These are phyloP conservation scores for Neurospora hispaniola DNA, from an alignment of 495 filamentous ascomycete species.

Conservation along the genomic window DNA sequence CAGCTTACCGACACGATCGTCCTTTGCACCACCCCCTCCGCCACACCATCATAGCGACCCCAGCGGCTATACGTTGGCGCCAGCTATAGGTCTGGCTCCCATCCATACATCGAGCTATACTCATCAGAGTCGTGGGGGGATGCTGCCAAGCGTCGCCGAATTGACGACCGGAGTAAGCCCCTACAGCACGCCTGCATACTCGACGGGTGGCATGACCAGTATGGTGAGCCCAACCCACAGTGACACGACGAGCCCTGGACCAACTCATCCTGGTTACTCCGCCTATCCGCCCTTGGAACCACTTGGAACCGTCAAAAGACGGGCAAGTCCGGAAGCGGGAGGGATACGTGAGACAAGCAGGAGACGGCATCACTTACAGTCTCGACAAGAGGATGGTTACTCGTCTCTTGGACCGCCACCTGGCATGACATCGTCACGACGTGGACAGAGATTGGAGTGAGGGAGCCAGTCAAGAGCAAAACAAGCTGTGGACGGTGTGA, in stretches of 20 bases:
- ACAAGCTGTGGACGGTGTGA: background rate
- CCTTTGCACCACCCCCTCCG: constrained; percentile 15
- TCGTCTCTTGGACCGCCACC: constrained; percentile 3
- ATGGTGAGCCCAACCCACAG: constrained; percentile 25
- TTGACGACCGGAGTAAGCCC: constrained; percentile 45
- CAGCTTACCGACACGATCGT: constrained; percentile 29
- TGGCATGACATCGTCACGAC: background rate
- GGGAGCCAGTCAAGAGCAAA: background rate
- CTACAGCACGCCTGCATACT: constrained; percentile 43
- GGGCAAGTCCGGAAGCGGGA: constrained; percentile 28
- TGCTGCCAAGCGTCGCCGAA: constrained; percentile 43
- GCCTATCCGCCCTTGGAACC: constrained; percentile 24
- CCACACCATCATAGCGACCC: constrained; percentile 5
- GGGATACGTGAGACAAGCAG: constrained; percentile 32
- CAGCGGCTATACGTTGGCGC: constrained; percentile 12
- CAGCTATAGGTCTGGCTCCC: constrained; percentile 33
- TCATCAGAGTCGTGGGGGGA: constrained; percentile 16
- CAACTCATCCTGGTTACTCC: constrained; percentile 26
- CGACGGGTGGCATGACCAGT: constrained; percentile 23
- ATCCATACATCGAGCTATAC: constrained; percentile 24
- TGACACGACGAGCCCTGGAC: constrained; percentile 33
- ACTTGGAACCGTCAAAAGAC: constrained; percentile 22
- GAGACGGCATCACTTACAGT: constrained; percentile 29
- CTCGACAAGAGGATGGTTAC: constrained; percentile 17
- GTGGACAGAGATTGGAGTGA: background rate